Evolutionary conservation across 371 early-diverging fungal species (phyloP), one percentile per base, ranked within the genome.

Genomic region (Zychaea mexicana): DNA sequence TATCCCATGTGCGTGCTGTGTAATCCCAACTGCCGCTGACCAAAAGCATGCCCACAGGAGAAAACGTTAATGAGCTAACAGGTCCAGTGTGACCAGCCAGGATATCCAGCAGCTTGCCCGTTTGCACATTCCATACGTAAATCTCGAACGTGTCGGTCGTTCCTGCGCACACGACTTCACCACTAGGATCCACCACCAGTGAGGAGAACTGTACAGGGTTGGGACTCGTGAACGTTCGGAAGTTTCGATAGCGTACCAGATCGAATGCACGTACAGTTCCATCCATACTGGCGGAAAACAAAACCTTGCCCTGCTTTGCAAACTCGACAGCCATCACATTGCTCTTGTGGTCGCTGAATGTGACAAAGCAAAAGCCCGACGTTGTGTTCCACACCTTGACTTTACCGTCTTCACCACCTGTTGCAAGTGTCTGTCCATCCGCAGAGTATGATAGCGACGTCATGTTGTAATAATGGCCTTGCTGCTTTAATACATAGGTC

Each of bases 231-330:
- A 98, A 97, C 2, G 98, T 97, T 67, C 96, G 84, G 81, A 99
- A 99, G 74, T 98, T 98, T 63, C 99, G 88, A 77, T 98, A 99
- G 59, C 99, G 90, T 19, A 96, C 86, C 67, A 98, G 73, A 79
- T 99, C 99, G 65, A 90, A 99, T 3, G 98, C 99, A 26, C 99
- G 90, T 2, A 99, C 96, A 0, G 99, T 99, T 42, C 99, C 99
- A 77, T 99, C 99, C 60, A 94, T 74, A 56, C 95, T 94, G 1
- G 97, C 93, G 2, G 98, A 95, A 42, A 97, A 94, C 15, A 99
- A 86, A 0, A 98, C 92, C 64, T 96, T 93, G 1, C 93, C 94
- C 60, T 90, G 90, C 77, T 92, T 93, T 28, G 98, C 90, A 78
- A 97, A 98, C 61, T 94, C 93, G 27, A 96, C 89, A 0, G 93